Conservation (phyloP, 176 grass and related monocot genomes). For the Elymus sibiricus region DNA sequence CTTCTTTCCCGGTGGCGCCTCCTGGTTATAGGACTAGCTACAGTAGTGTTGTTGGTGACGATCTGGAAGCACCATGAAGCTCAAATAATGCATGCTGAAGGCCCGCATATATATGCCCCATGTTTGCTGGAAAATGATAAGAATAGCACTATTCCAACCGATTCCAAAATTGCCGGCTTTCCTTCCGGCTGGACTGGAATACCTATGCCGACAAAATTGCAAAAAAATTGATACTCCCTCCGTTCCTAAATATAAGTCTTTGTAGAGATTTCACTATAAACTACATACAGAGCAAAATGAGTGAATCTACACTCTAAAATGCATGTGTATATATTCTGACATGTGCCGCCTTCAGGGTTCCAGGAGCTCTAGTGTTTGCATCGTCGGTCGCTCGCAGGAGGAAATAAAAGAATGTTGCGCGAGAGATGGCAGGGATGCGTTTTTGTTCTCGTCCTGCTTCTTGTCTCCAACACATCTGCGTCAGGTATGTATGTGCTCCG, state of each 20-base stretch:
- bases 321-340: background rate
- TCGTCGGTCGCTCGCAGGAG: background rate
- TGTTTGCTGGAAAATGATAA: background rate
- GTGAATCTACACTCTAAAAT: too few species aligned
- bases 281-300: too few species aligned
- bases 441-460: conserved; percentile 29
- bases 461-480: conserved; percentile 39
- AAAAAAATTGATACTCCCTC: too few species aligned
- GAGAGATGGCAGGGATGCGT: conserved; percentile 46
- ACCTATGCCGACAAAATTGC: background rate
- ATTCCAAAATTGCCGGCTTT: too few species aligned
- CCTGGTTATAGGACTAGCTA: background rate
- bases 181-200: accelerated
- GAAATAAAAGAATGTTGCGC: conserved; percentile 7
- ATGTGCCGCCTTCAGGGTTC: background rate
- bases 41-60: background rate
- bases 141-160: background rate
- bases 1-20: background rate
- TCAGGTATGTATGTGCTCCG: conserved; percentile 35
- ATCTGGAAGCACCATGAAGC: background rate
- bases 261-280: too few species aligned
- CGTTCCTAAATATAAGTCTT: too few species aligned
- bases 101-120: background rate
- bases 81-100: background rate
- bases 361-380: background rate